Evolutionary conservation across 208 protist genomes (phyloP).

Genomic region (Trichomonas gallinae): DNA sequence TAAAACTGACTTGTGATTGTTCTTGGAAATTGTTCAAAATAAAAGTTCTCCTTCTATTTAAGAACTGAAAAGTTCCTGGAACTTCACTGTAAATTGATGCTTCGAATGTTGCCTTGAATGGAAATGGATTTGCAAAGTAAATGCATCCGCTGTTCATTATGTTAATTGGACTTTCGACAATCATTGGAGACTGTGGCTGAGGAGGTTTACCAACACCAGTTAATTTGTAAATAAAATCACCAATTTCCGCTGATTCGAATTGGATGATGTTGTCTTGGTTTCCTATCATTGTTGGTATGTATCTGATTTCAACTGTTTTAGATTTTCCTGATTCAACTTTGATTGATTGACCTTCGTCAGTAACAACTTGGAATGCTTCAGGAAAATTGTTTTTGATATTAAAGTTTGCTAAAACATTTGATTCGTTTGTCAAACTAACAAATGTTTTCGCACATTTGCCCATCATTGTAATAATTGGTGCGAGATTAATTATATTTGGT

Average conservation of each 20-base stretch:
- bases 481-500: not conserved
- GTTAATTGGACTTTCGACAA: not conserved
- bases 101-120: not conserved
- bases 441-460: not conserved
- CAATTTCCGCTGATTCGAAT: not conserved
- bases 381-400: not conserved
- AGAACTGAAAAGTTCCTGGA: not conserved
- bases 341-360: not conserved
- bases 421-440: not conserved
- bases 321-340: not conserved
- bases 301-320: not conserved
- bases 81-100: not conserved
- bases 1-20: not conserved
- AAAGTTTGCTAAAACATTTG: not conserved
- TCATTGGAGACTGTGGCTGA: not conserved
- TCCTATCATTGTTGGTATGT: not conserved
- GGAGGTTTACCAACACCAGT: not conserved
- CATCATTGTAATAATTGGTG: not conserved
- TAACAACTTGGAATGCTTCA: not conserved
- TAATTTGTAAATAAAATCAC: not conserved
- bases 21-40: not conserved
- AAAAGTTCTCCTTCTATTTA: not conserved
- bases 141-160: not conserved
- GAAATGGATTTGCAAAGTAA: not conserved
- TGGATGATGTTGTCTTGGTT: not conserved